Evolutionary conservation across 331 rosid species (phyloP).

Genomic region (Quercus lobata): DNA sequence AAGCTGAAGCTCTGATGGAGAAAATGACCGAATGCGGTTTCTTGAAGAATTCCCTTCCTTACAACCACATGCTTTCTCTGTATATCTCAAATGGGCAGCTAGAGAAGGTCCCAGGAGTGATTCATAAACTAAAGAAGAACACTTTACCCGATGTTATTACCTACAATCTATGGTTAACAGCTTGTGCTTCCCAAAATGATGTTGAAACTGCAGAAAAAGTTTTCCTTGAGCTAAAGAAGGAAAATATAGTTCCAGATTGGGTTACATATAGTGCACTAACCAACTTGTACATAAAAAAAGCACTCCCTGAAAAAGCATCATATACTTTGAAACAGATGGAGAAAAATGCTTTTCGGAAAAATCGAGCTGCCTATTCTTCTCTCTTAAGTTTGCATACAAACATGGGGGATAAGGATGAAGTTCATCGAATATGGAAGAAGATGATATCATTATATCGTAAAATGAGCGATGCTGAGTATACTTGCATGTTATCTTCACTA

Average conservation of each 20-base stretch:
- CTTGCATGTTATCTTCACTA: constrained; percentile 80
- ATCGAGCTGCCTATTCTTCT: constrained; percentile 63
- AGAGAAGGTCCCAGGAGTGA: constrained; percentile 52
- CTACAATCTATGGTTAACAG: constrained; percentile 56
- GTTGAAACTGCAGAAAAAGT: constrained; percentile 71
- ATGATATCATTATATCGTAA: constrained; percentile 58
- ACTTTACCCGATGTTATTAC: constrained; percentile 65
- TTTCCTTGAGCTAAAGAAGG: constrained; percentile 66
- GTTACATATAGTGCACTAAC: constrained; percentile 68
- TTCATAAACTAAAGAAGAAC: constrained; percentile 56
- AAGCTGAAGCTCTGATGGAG: constrained; percentile 79
- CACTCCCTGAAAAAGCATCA: constrained; percentile 56
- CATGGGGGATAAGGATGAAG: constrained; percentile 71
- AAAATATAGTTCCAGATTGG: constrained; percentile 74
- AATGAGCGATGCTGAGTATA: constrained; percentile 74
- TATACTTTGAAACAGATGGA: constrained; percentile 85
- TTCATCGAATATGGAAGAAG: constrained; percentile 66
- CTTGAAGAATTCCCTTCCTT: constrained; percentile 62
- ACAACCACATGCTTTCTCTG: constrained; percentile 76
- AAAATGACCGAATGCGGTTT: constrained; percentile 77
- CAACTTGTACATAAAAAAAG: constrained; percentile 62
- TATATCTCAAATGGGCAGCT: constrained; percentile 58
- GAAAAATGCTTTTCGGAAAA: constrained; percentile 38
- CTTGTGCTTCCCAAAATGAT: constrained; percentile 58
- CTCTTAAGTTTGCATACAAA: constrained; percentile 76